Evolutionary conservation across 2,329 filamentous ascomycete species (phyloP).

Genomic region (Septoria linicola): DNA sequence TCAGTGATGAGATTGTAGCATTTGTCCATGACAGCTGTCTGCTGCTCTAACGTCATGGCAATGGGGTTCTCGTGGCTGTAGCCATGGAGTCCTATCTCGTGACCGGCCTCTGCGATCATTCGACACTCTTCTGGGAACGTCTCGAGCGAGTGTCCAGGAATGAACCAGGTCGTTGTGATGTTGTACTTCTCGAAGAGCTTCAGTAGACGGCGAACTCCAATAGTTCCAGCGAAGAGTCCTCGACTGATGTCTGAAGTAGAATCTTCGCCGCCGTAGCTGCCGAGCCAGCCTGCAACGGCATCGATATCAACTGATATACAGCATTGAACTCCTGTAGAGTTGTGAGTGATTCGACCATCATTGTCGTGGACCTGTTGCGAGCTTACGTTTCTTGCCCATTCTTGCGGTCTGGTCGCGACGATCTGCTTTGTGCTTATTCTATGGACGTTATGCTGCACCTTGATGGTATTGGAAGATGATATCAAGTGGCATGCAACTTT

Average conservation of each 20-base stretch:
- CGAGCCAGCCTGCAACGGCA: slow-evolving; percentile 74
- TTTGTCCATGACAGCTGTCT: slow-evolving; percentile 71
- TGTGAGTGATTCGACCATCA: slow-evolving; percentile 7
- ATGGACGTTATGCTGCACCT: too few relatives aligned
- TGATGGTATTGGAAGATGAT: too few relatives aligned
- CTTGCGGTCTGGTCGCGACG: not conserved
- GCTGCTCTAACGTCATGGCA: slow-evolving; percentile 72
- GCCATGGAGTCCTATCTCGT: slow-evolving; percentile 68
- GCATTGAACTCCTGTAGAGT: slow-evolving; percentile 32
- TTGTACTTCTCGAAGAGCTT: slow-evolving; percentile 71
- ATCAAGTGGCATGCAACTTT: too few relatives aligned
- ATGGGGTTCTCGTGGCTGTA: slow-evolving; percentile 73
- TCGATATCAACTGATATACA: slow-evolving; percentile 64
- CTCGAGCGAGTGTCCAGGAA: slow-evolving; percentile 63
- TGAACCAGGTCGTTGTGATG: slow-evolving; percentile 68
- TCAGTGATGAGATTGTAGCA: slow-evolving; percentile 69
- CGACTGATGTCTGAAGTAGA: slow-evolving; percentile 67
- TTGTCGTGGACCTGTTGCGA: not conserved
- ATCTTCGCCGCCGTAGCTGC: slow-evolving; percentile 72
- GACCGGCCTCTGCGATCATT: slow-evolving; percentile 61
- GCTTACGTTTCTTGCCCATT: slow-evolving; percentile 18
- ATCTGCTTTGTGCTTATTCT: too few relatives aligned
- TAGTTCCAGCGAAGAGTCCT: slow-evolving; percentile 64
- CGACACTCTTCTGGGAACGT: slow-evolving; percentile 66
- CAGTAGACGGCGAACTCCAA: slow-evolving; percentile 64